These are phyloP conservation scores for Rhizopogon vesiculosus DNA, from an alignment of 768 basidiomycete species.

Conservation along the genomic window DNA sequence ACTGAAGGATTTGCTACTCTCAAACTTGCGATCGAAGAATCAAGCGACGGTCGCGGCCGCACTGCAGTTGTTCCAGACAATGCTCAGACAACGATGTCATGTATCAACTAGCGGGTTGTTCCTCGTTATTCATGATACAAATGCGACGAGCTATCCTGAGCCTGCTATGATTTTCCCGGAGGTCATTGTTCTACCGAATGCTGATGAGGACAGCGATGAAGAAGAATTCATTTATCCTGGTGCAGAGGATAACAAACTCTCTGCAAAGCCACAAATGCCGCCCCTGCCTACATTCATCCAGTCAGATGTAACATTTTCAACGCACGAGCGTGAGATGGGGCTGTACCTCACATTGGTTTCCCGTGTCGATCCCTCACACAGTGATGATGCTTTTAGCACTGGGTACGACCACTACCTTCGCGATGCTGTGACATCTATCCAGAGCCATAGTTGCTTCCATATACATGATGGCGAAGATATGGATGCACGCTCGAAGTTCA, in stretches of 20 bases:
- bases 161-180: slow-evolving; percentile 37
- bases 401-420: slow-evolving; percentile 80
- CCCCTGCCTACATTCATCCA: slow-evolving; percentile 42
- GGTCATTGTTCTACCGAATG: slow-evolving; percentile 9
- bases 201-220: slow-evolving; percentile 47
- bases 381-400: slow-evolving; percentile 73
- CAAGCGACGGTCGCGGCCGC: slow-evolving; percentile 70
- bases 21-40: slow-evolving; percentile 68
- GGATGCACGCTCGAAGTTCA: slow-evolving; percentile 36
- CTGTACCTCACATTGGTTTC: slow-evolving; percentile 76
- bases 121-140: slow-evolving; percentile 60
- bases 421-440: slow-evolving; percentile 68
- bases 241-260: slow-evolving; percentile 14
- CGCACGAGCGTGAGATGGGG: slow-evolving; percentile 80
- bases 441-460: slow-evolving; percentile 57
- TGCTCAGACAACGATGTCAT: slow-evolving; percentile 66
- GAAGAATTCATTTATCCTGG: slow-evolving; percentile 42
- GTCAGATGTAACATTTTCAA: slow-evolving; percentile 71
- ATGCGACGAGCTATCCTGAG: slow-evolving; percentile 72
- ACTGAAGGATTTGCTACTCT: slow-evolving; percentile 80
- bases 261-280: slow-evolving; percentile 6
- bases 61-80: slow-evolving; percentile 73
- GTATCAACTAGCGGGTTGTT: slow-evolving; percentile 65
- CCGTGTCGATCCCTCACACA: slow-evolving; percentile 68
- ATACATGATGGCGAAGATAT: slow-evolving; percentile 38